Conservation (phyloP, 352 stramenopile species). For the Phytophthora quininea region DNA sequence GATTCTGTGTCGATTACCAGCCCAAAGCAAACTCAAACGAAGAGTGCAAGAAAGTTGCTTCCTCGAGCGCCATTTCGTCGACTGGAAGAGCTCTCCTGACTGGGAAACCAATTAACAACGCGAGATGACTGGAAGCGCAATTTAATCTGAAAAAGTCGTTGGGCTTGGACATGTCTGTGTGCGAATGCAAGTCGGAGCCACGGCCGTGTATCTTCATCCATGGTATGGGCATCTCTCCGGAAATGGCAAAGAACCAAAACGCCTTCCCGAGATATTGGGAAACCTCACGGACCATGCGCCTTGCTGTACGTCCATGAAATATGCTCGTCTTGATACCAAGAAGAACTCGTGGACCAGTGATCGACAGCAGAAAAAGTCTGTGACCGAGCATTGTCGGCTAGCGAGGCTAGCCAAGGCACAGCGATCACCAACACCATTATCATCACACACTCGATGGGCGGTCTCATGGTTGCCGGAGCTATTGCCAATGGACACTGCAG, state of each 20-base stretch:
- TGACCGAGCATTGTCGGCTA: constrained; percentile 13
- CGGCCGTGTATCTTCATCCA: constrained; percentile 32
- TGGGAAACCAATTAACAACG: neutral
- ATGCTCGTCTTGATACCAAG: constrained; percentile 23
- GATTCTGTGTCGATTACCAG: constrained; percentile 9
- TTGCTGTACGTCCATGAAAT: constrained; percentile 27
- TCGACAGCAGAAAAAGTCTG: constrained; percentile 30
- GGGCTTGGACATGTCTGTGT: neutral
- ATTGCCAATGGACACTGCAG: constrained; percentile 26
- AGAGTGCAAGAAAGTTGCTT: neutral
- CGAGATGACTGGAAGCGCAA: constrained; percentile 6
- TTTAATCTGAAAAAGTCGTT: constrained; percentile 4
- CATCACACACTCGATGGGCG: constrained; percentile 31
- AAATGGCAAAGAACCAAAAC: constrained; percentile 4
- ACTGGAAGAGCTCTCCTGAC: constrained; percentile 12
- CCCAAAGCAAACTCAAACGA: neutral
- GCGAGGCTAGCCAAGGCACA: constrained; percentile 14
- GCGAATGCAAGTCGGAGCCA: constrained; percentile 22
- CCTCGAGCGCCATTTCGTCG: constrained; percentile 2
- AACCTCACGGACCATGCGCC: constrained; percentile 19
- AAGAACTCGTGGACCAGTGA: constrained; percentile 24
- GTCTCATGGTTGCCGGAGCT: constrained; percentile 24
- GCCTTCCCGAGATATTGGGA: constrained; percentile 24
- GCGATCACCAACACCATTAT: constrained; percentile 26
- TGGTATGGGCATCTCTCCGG: neutral